phyloP scores from a whole-genome alignment of 106 monocot species.

The Allium fistulosum region DNA sequence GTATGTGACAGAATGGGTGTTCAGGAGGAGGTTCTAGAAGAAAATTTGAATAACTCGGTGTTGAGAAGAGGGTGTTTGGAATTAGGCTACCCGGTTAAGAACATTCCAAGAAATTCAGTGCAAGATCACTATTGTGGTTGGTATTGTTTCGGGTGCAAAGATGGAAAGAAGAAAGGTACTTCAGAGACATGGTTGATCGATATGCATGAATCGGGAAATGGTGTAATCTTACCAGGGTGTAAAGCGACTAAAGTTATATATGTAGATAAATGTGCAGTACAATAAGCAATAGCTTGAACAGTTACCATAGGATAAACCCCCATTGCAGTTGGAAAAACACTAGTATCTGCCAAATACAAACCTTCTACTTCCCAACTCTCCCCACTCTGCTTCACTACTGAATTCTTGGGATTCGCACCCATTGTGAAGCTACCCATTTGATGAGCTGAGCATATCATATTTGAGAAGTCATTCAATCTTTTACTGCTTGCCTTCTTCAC shows the following conservation, averaged over 20 bases:
- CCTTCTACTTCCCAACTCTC: slow-evolving; percentile 77
- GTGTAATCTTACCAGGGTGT: slow-evolving; percentile 42
- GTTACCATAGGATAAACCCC: slow-evolving; percentile 82
- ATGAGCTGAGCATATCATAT: slow-evolving; percentile 50
- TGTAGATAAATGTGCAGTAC: slow-evolving; percentile 22
- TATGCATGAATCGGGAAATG: slow-evolving; percentile 50
- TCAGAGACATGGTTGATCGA: slow-evolving; percentile 73
- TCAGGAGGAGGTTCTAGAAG: slow-evolving; percentile 19
- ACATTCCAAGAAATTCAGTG: slow-evolving; percentile 44
- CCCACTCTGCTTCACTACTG: slow-evolving; percentile 27
- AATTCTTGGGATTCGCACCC: slow-evolving; percentile 24
- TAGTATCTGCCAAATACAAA: slow-evolving; percentile 48
- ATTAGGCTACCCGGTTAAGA: slow-evolving; percentile 43
- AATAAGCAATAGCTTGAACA: slow-evolving; percentile 67
- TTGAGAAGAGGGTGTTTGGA: slow-evolving; percentile 47
- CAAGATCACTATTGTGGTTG: slow-evolving; percentile 68
- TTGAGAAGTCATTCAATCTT: slow-evolving; percentile 12
- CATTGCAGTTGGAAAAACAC: slow-evolving; percentile 60
- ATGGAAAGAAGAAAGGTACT: slow-evolving; percentile 49
- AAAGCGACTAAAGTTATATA: slow-evolving; percentile 28
- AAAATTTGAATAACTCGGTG: slow-evolving; percentile 37
- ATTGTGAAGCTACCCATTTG: slow-evolving; percentile 87
- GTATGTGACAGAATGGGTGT: slow-evolving; percentile 68
- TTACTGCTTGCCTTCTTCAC: slow-evolving; percentile 20
- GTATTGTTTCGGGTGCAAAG: slow-evolving; percentile 65